These are phyloP conservation scores for Mrakia hoshinonis DNA, from an alignment of 768 basidiomycete genomes.

Conservation along the genomic window DNA sequence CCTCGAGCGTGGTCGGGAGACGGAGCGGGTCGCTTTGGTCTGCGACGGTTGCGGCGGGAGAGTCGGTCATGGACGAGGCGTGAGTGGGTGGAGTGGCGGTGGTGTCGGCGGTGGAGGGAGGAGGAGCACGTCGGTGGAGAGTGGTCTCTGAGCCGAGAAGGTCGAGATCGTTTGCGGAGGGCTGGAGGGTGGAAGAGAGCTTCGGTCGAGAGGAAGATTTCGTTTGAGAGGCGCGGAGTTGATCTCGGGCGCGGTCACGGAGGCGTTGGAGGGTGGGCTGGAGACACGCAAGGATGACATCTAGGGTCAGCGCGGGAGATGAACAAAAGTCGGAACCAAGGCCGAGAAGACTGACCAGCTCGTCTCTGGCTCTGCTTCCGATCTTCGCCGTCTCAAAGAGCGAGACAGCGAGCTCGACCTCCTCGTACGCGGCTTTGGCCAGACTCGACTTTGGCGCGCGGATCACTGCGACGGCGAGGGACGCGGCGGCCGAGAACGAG, in stretches of 20 bases:
- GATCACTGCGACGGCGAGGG: constrained; percentile 7
- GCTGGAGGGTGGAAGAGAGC: background rate
- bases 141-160: constrained; percentile 19
- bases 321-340: background rate
- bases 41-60: background rate
- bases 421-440: constrained; percentile 9
- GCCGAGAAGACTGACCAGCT: constrained; percentile 6
- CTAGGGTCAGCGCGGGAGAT: background rate
- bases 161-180: constrained; percentile 19
- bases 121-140: constrained; percentile 1
- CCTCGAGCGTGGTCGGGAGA: constrained; percentile 24
- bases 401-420: constrained; percentile 19
- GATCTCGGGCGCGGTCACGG: constrained; percentile 12
- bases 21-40: background rate
- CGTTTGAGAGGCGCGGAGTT: constrained; percentile 1
- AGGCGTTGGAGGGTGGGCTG: constrained; percentile 15
- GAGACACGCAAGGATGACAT: background rate
- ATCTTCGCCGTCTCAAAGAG: constrained; percentile 18
- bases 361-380: constrained; percentile 14
- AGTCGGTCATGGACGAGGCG: background rate
- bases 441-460: constrained; percentile 7
- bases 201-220: background rate
- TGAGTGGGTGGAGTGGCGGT: background rate
- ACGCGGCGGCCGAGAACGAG: constrained; percentile 12
- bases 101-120: background rate